Conservation (phyloP, 2,329 filamentous ascomycete genomes). For the Atkinsonella hypoxylon region DNA sequence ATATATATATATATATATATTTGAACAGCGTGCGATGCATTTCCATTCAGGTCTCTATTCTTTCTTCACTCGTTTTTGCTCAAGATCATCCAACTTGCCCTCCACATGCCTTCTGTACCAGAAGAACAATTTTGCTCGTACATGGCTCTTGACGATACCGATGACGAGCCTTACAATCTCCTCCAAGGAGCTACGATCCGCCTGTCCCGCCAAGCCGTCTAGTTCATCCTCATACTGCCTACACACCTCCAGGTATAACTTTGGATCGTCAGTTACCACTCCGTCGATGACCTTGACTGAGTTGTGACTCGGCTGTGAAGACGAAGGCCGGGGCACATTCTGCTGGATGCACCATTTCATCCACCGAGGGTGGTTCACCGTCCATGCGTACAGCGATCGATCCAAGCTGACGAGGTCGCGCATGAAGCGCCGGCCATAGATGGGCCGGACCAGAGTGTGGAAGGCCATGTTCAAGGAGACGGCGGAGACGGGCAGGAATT, state of each 20-base stretch:
- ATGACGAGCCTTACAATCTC: slow-evolving; percentile 10
- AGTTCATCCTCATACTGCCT: slow-evolving; percentile 24
- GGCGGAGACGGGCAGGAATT: slow-evolving; percentile 53
- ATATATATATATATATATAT: too few species aligned
- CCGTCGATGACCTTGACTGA: slow-evolving; percentile 46
- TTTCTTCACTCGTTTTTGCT: slow-evolving; percentile 10
- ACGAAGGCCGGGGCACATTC: slow-evolving; percentile 9
- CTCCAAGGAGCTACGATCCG: slow-evolving; percentile 7
- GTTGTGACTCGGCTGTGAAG: background rate
- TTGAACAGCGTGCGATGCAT: background rate
- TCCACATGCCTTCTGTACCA: slow-evolving; percentile 14
- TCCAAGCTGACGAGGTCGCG: slow-evolving; percentile 35
- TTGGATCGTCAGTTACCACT: slow-evolving; percentile 76
- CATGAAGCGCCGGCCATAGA: slow-evolving; percentile 53
- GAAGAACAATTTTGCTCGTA: slow-evolving; percentile 14
- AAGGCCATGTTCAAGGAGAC: slow-evolving; percentile 72
- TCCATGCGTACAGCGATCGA: slow-evolving; percentile 67
- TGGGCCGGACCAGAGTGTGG: slow-evolving; percentile 52
- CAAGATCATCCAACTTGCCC: slow-evolving; percentile 17
- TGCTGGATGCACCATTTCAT: slow-evolving; percentile 68
- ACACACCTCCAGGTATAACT: slow-evolving; percentile 51
- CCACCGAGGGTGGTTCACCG: slow-evolving; percentile 63
- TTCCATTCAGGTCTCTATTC: background rate
- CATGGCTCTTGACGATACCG: slow-evolving; percentile 10
- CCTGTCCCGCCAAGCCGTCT: slow-evolving; percentile 12